These are phyloP conservation scores for Fusarium gaditjirri DNA, from an alignment of 2,329 filamentous ascomycete species.

Conservation along the genomic window DNA sequence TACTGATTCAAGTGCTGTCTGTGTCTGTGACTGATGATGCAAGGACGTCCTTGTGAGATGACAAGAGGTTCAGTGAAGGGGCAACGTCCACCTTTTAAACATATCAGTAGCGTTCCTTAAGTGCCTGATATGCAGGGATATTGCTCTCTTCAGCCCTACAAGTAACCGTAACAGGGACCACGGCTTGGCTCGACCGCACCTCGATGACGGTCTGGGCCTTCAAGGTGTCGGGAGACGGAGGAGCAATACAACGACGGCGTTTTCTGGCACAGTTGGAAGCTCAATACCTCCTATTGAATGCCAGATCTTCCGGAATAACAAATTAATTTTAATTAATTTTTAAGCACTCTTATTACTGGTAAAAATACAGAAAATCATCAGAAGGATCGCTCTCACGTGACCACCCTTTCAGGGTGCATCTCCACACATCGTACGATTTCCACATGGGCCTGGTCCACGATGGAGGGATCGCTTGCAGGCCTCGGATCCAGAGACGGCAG, in stretches of 20 bases:
- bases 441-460: slow-evolving; percentile 27
- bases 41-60: neutral
- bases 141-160: slow-evolving; percentile 31
- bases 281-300: accelerated
- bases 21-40: neutral
- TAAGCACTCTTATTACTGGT: neutral
- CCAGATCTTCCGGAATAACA: accelerated
- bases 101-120: slow-evolving; percentile 28
- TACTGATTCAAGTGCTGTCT: neutral
- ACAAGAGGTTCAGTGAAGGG: neutral
- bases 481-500: neutral
- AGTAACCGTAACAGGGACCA: slow-evolving; percentile 34
- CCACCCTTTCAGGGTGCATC: slow-evolving; percentile 25
- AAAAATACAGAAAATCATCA: accelerated
- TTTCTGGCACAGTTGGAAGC: accelerated
- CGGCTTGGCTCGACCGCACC: slow-evolving; percentile 31
- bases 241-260: neutral
- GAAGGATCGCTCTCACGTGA: slow-evolving; percentile 18
- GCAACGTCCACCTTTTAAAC: slow-evolving; percentile 27
- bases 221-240: slow-evolving; percentile 17
- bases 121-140: slow-evolving; percentile 39
- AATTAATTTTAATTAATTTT: accelerated
- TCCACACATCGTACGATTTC: slow-evolving; percentile 42
- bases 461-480: slow-evolving; percentile 10
- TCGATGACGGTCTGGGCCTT: slow-evolving; percentile 35